Percentiles rank a stretch among this genome's conserved stretches.
These are phyloP conservation scores for Puccinia novopanici DNA, from an alignment of 1,284 basidiomycete genomes.

Conservation along the genomic window DNA sequence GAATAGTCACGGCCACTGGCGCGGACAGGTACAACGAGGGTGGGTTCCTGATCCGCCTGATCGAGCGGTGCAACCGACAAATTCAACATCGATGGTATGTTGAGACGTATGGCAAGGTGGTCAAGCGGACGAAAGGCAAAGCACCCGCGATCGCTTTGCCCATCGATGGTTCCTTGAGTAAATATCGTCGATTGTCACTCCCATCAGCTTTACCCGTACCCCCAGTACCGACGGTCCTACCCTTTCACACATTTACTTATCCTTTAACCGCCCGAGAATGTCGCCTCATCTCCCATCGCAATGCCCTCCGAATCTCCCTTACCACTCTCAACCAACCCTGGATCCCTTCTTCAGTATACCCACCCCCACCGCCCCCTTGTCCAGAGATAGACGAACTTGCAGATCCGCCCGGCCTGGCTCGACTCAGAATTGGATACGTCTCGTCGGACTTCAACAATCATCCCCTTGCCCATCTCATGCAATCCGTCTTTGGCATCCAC, in stretches of 20 bases:
- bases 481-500: conserved; percentile 67
- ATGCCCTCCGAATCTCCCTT: conserved; percentile 66
- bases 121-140: conserved; percentile 42
- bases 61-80: conserved; percentile 64
- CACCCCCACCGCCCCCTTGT: conserved; percentile 63
- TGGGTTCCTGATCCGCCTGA: conserved; percentile 65
- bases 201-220: conserved; percentile 62
- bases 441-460: conserved; percentile 68
- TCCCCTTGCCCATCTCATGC: conserved; percentile 68
- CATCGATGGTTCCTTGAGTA: conserved; percentile 40
- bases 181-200: conserved; percentile 59
- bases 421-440: conserved; percentile 67
- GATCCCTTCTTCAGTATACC: conserved; percentile 64
- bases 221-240: conserved; percentile 65
- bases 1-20: conserved; percentile 26
- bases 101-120: conserved; percentile 60
- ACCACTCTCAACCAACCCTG: conserved; percentile 63
- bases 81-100: conserved; percentile 66
- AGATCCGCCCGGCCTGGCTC: conserved; percentile 20
- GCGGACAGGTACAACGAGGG: conserved; percentile 62
- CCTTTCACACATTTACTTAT: conserved; percentile 69
- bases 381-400: conserved; percentile 53
- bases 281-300: conserved; percentile 67
- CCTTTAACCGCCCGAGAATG: conserved; percentile 64
- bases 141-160: conserved; percentile 11